These are phyloP conservation scores for Akanthomyces muscarius DNA, from an alignment of 2,329 filamentous ascomycete genomes.

Conservation along the genomic window DNA sequence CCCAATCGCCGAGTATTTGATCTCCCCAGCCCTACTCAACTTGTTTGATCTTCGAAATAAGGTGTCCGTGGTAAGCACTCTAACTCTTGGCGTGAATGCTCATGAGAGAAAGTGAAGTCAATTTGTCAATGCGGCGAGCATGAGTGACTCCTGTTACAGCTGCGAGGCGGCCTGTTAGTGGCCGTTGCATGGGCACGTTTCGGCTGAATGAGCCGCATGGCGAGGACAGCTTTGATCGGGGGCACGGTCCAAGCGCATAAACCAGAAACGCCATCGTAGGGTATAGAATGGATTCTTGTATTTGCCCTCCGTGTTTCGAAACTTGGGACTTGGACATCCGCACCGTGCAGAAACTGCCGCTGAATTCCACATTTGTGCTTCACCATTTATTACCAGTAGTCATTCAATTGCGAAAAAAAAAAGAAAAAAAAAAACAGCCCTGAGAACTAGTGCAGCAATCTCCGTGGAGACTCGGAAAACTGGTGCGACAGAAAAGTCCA, in stretches of 20 bases:
- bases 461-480: not conserved
- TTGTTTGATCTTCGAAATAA: not conserved
- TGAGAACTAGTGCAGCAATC: not conserved
- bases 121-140: conserved; percentile 8
- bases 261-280: conserved; percentile 7
- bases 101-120: not conserved
- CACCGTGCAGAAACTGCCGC: not conserved
- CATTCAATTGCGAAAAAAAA: not conserved
- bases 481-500: not conserved
- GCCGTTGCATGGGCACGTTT: conserved; percentile 10
- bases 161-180: not conserved
- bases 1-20: conserved; percentile 10
- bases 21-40: not conserved
- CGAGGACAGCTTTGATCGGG: not conserved
- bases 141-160: conserved; percentile 4
- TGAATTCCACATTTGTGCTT: conserved; percentile 2
- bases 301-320: conserved; percentile 11
- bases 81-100: not conserved
- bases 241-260: conserved; percentile 13
- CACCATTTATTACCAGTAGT: not conserved
- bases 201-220: conserved; percentile 11
- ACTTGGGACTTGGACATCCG: not conserved
- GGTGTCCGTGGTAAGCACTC: not conserved
- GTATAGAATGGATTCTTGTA: not conserved
- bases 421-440: not conserved